These are phyloP conservation scores for Saccharomycopsis crataegensis DNA, from an alignment of 1,139 yeast genomes.

Conservation along the genomic window DNA sequence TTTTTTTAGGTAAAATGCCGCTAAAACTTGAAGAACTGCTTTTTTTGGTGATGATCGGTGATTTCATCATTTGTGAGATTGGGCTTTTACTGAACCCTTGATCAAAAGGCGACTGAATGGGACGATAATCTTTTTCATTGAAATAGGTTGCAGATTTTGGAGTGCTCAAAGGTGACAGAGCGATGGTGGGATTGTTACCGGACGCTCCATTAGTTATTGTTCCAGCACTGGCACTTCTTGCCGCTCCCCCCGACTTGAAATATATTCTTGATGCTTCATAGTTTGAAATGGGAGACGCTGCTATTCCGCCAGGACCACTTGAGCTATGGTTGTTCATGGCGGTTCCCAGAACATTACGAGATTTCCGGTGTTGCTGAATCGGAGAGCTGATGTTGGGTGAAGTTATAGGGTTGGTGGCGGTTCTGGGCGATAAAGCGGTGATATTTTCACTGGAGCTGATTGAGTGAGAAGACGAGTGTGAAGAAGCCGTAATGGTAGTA, in stretches of 20 bases:
- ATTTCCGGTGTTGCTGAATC: neutral
- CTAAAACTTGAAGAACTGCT: conserved; percentile 7
- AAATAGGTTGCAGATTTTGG: conserved; percentile 7
- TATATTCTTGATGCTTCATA: conserved; percentile 19
- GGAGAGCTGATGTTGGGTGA: neutral
- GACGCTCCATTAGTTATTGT: neutral
- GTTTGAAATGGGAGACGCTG: conserved; percentile 14
- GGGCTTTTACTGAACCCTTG: conserved; percentile 4
- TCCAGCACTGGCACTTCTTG: conserved; percentile 4
- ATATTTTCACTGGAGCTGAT: neutral
- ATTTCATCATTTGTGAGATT: neutral
- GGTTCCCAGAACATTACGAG: neutral
- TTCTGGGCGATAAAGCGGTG: conserved; percentile 2
- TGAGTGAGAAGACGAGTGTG: neutral
- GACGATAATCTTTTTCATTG: neutral
- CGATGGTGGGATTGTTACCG: neutral
- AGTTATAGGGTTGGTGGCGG: neutral
- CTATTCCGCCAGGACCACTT: neutral
- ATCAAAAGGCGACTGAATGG: conserved; percentile 3
- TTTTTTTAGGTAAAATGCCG: conserved; percentile 7
- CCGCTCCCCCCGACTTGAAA: conserved; percentile 7
- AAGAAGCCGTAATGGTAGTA: neutral
- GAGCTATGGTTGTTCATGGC: neutral
- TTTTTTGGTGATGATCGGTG: conserved; percentile 7
- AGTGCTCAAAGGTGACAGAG: conserved; percentile 3